These are phyloP conservation scores for Tolypocladium ophioglossoides DNA, from an alignment of 2,329 filamentous ascomycete genomes.

Conservation along the genomic window DNA sequence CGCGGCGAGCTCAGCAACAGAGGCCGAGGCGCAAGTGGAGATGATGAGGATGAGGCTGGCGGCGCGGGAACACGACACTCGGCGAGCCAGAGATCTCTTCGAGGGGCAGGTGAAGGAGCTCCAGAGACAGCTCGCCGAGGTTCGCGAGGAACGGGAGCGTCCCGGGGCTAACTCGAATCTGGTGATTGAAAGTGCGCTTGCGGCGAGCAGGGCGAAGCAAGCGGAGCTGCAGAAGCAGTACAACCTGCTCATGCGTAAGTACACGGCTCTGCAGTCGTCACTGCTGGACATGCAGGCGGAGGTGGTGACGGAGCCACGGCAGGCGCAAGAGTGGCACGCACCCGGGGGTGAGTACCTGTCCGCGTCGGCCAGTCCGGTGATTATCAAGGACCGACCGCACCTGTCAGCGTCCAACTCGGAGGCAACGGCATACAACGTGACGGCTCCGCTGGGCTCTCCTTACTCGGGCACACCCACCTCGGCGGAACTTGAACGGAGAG, in stretches of 20 bases:
- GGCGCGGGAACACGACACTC: slow-evolving; percentile 36
- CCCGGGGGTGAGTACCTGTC: slow-evolving; percentile 24
- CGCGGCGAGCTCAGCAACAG: slow-evolving; percentile 45
- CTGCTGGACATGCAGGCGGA: slow-evolving; percentile 36
- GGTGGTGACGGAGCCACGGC: background rate
- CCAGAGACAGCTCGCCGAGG: slow-evolving; percentile 32
- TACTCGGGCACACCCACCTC: slow-evolving; percentile 15
- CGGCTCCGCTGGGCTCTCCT: slow-evolving; percentile 23
- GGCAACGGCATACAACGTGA: slow-evolving; percentile 29
- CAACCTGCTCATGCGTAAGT: slow-evolving; percentile 37
- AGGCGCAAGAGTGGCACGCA: background rate
- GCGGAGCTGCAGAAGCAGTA: slow-evolving; percentile 43
- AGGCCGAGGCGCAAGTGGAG: slow-evolving; percentile 48
- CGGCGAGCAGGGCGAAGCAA: slow-evolving; percentile 42
- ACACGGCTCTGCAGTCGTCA: slow-evolving; percentile 39
- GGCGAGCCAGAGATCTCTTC: slow-evolving; percentile 31
- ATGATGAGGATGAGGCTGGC: slow-evolving; percentile 47
- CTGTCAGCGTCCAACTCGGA: slow-evolving; percentile 36
- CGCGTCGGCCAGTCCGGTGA: slow-evolving; percentile 26
- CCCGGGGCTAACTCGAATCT: slow-evolving; percentile 19
- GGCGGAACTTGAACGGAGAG: slow-evolving; percentile 19
- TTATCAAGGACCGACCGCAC: slow-evolving; percentile 24
- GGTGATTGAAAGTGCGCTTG: slow-evolving; percentile 33
- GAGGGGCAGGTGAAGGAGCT: slow-evolving; percentile 37
- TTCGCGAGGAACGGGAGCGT: slow-evolving; percentile 16